phyloP scores from a whole-genome alignment of 768 basidiomycete species.

The Amanita fuliginea region DNA sequence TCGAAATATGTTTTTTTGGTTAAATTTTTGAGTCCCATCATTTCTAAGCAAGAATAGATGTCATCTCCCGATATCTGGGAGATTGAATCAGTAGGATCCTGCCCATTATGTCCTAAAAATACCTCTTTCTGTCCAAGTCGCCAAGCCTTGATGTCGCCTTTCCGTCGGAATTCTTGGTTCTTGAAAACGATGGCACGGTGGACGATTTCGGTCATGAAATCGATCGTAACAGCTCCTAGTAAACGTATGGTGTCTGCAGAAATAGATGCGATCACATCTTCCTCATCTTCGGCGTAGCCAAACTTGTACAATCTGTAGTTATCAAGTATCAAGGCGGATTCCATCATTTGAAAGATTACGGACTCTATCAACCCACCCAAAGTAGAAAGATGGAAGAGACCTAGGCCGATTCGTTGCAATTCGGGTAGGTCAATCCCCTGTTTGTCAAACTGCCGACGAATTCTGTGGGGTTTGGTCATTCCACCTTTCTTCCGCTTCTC shows the following conservation, averaged over 20 bases:
- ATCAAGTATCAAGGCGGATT: background rate
- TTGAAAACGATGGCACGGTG: constrained; percentile 40
- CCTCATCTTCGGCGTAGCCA: constrained; percentile 13
- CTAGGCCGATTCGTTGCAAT: constrained; percentile 32
- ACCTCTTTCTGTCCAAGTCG: constrained; percentile 33
- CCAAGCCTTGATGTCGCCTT: constrained; percentile 54
- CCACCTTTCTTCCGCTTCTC: constrained; percentile 19
- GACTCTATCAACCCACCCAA: constrained; percentile 30
- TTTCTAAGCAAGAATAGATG: constrained; percentile 37
- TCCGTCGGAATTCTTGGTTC: constrained; percentile 48
- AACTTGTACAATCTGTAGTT: constrained; percentile 13
- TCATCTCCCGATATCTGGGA: constrained; percentile 30
- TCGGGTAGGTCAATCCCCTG: constrained; percentile 33
- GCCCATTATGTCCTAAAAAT: constrained; percentile 2
- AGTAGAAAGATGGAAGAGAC: constrained; percentile 33
- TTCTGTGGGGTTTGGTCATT: constrained; percentile 32
- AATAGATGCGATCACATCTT: constrained; percentile 24
- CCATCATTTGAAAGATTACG: constrained; percentile 7
- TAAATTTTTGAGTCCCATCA: constrained; percentile 27
- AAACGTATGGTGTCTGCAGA: constrained; percentile 37
- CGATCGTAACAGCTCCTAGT: constrained; percentile 31
- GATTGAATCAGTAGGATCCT: background rate
- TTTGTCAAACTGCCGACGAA: constrained; percentile 28
- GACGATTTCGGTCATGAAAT: constrained; percentile 41
- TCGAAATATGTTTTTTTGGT: constrained; percentile 32